phyloP scores from a whole-genome alignment of 345 rosid genomes.

The Populus ilicifolia region DNA sequence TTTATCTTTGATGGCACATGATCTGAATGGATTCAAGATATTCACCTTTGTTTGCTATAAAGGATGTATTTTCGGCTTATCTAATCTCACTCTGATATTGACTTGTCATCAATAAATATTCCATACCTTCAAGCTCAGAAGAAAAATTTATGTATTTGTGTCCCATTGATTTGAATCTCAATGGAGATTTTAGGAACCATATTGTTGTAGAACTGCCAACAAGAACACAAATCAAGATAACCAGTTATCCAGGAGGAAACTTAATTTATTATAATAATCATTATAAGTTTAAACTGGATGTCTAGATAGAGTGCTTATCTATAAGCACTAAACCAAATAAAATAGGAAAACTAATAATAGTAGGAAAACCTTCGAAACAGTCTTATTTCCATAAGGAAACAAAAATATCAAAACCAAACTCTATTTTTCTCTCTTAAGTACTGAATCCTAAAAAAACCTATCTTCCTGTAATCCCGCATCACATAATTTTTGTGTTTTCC shows the following conservation, averaged over 20 bases:
- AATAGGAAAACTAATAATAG: too few relatives aligned
- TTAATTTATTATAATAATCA: too few relatives aligned
- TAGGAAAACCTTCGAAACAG: too few relatives aligned
- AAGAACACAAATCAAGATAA: too few relatives aligned
- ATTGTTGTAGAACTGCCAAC: too few relatives aligned
- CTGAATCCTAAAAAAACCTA: background rate
- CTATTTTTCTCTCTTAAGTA: background rate
- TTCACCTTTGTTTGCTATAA: background rate
- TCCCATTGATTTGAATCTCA: background rate
- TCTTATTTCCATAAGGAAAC: too few relatives aligned
- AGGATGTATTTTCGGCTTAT: background rate
- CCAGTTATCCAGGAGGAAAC: too few relatives aligned
- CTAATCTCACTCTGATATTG: background rate
- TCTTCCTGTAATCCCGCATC: background rate
- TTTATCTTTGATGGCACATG: background rate
- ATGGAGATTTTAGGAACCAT: too few relatives aligned
- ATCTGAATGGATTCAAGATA: background rate
- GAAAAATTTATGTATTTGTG: background rate
- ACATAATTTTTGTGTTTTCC: constrained; percentile 2
- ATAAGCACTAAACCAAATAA: too few relatives aligned
- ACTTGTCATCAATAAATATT: background rate
- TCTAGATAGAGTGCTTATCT: too few relatives aligned
- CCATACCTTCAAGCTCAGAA: background rate
- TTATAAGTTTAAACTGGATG: too few relatives aligned
- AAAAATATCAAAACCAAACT: background rate